Percentiles rank a stretch among this genome's conserved stretches.
phyloP scores from a whole-genome alignment of 352 stramenopile species.

The Phytophthora constricta region DNA sequence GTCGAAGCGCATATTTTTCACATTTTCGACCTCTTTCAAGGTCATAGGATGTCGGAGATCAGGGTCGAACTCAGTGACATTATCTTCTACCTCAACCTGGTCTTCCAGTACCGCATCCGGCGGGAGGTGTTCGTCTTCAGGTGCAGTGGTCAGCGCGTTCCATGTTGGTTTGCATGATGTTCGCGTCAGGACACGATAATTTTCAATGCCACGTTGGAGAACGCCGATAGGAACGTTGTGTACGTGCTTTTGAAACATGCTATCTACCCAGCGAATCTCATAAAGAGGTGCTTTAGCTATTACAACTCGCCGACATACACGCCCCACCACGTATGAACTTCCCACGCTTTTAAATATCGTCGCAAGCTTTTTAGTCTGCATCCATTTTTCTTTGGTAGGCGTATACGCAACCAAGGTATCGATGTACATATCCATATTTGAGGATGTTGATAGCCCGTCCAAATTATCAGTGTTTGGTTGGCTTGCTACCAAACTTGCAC shows the following conservation, averaged over 20 bases:
- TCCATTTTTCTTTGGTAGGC: slow-evolving; percentile 6
- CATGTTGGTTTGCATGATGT: background rate
- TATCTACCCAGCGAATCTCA: slow-evolving; percentile 7
- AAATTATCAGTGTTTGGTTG: too few relatives aligned
- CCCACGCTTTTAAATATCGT: slow-evolving; percentile 2
- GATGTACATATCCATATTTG: slow-evolving; percentile 9
- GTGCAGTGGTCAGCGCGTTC: background rate
- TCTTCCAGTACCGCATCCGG: background rate
- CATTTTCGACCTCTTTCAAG: slow-evolving; percentile 1
- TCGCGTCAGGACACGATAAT: background rate
- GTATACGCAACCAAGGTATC: slow-evolving; percentile 13
- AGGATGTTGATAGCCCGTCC: too few relatives aligned
- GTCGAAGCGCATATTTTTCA: slow-evolving; percentile 3
- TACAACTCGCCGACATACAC: background rate
- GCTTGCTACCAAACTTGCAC: too few relatives aligned
- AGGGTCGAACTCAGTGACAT: background rate
- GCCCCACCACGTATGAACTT: background rate
- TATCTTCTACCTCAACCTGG: background rate
- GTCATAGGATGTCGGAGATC: background rate
- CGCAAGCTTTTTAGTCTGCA: too few relatives aligned
- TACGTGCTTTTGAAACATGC: background rate
- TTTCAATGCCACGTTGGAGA: slow-evolving; percentile 3
- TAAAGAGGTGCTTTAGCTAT: background rate
- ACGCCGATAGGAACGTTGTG: background rate
- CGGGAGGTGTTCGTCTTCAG: background rate